Base-by-base conservation (phyloP, 2,329 filamentous ascomycete genomes). In the Trichoderma sp. region DNA sequence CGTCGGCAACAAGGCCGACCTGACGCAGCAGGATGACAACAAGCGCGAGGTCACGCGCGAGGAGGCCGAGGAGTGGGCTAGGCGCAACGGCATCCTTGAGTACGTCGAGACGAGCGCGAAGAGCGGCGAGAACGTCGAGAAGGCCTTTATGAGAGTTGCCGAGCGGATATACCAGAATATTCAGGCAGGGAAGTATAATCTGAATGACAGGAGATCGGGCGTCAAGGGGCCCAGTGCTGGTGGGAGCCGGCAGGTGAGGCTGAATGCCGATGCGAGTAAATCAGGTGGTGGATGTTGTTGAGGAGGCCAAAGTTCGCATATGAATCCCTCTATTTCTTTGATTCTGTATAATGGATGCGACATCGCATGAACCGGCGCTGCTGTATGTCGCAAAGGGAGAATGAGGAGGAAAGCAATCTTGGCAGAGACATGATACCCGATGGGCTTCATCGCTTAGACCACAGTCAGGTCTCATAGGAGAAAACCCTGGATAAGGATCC, bases 21-120 rank as follows among this genome's bases (percentile, higher is more conserved):
- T 98, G 48, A 88, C 90, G 0, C 80, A 82, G 56, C 72, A 72
- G 57, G 76, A 74, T 10, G 72, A 82, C 58, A 90, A 90, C 72
- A 87, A 88, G 78, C 85, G 94, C 64, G 90, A 96, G 74, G 93
- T 98, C 28, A 91, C 90, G 0, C 82, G 81, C 60, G 84, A 90
- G 70, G 94, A 98, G 79, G 95, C 95, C 3, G 88, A 94, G 74
- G 90, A 90, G 66, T 99, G 95, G 95, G 96, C 93, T 67, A 83
- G 83, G 67, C 80, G 83, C 70, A 97, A 98, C 77, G 91, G 91
- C 66, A 89, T 98, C 28, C 86, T 97, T 74, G 88, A 93, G 75
- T 98, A 98, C 75, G 92, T 98, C 68, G 95, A 99, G 81, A 99
- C 95, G 45, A 93, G 90, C 70, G 95, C 95, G 57, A 99, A 98